A percentile compares a stretch with the other conserved stretches of the same genome.
phyloP scores from a whole-genome alignment of 257 asterid genomes.

The Solanum lignicaule region DNA sequence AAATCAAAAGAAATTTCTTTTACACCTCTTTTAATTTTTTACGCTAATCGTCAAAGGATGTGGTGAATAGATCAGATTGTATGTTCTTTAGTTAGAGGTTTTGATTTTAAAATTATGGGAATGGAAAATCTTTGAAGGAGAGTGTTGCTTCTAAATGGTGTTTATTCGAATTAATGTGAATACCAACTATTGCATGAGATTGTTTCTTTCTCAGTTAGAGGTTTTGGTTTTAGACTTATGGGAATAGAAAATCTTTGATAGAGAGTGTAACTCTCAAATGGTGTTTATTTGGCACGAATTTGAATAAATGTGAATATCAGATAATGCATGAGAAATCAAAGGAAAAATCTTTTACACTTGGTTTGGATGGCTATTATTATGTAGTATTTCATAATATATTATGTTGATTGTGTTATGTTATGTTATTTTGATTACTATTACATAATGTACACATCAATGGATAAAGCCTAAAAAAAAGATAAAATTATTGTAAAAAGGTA shows the following conservation, averaged over 20 bases:
- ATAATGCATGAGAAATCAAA: not conserved
- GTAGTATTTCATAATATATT: not conserved
- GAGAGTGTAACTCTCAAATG: not conserved
- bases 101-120: not conserved
- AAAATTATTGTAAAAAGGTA: not conserved
- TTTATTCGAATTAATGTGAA: not conserved
- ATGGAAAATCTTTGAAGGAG: not conserved
- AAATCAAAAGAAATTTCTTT: no score
- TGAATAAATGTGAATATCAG: no score
- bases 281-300: not conserved
- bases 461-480: no score
- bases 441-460: no score
- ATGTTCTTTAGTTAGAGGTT: not conserved
- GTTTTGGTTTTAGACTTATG: not conserved
- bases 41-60: not conserved
- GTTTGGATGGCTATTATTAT: not conserved
- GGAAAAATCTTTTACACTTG: not conserved
- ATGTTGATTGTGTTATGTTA: not conserved
- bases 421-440: not conserved
- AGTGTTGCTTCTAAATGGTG: not conserved
- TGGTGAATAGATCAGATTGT: not conserved
- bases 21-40: no score
- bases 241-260: not conserved
- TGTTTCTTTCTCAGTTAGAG: not conserved
- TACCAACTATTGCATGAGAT: not conserved